Conservation (phyloP, 495 filamentous ascomycete genomes). For the Talaromyces trachyspermus region DNA sequence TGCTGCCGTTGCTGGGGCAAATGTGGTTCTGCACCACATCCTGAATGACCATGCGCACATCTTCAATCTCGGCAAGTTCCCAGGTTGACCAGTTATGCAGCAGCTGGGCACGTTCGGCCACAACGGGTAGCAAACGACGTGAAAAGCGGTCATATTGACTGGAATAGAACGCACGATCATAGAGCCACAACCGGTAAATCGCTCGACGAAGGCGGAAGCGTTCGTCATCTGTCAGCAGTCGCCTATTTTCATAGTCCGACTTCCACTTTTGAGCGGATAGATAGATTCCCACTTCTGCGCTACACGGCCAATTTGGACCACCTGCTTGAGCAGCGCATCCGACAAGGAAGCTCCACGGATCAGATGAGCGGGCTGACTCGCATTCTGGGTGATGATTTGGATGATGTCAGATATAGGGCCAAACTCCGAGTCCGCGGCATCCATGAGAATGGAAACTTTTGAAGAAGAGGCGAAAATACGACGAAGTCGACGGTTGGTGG, state of each 20-base stretch:
- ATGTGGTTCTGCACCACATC: conserved; percentile 47
- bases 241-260: conserved; percentile 50
- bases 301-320: conserved; percentile 49
- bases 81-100: conserved; percentile 49
- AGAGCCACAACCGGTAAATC: conserved; percentile 65
- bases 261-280: conserved; percentile 66
- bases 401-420: conserved; percentile 53
- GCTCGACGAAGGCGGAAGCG: conserved; percentile 54
- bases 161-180: conserved; percentile 50
- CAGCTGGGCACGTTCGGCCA: conserved; percentile 43
- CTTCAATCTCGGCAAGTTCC: conserved; percentile 52
- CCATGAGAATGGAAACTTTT: conserved; percentile 45
- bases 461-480: conserved; percentile 44
- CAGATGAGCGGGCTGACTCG: conserved; percentile 47
- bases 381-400: conserved; percentile 52
- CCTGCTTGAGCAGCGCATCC: conserved; percentile 47
- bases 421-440: conserved; percentile 49
- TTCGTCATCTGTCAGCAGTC: conserved; percentile 51
- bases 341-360: conserved; percentile 41
- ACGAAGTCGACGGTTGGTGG: conserved; percentile 48
- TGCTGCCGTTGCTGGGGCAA: conserved; percentile 54
- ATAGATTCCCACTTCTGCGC: conserved; percentile 58
- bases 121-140: conserved; percentile 35
- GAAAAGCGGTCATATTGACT: conserved; percentile 35
- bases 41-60: conserved; percentile 40